phyloP scores from a whole-genome alignment of 192 early-diverging fungal genomes.

The Spinellus fusiger region DNA sequence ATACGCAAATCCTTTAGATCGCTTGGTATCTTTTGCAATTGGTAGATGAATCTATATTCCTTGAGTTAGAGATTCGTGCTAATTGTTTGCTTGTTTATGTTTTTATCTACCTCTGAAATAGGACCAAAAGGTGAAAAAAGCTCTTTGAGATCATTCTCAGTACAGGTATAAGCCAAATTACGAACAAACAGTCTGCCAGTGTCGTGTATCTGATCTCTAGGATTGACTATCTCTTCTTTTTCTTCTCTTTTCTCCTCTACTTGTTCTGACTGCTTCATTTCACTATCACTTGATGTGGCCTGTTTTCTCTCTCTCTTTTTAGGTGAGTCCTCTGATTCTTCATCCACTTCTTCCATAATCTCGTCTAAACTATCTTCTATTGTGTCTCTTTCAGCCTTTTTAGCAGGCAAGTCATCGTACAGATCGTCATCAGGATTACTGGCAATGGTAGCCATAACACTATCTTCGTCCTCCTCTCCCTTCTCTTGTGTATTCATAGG shows the following conservation, averaged over 20 bases:
- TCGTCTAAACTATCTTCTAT: conserved; percentile 25
- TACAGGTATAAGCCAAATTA: conserved; percentile 88
- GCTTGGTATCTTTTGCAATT: conserved; percentile 85
- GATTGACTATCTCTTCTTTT: conserved; percentile 25
- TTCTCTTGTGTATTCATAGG: conserved; percentile 31
- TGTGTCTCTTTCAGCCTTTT: conserved; percentile 36
- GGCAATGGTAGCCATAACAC: conserved; percentile 29
- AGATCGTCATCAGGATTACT: conserved; percentile 63
- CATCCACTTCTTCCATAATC: conserved; percentile 22
- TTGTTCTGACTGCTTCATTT: not conserved
- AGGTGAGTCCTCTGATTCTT: conserved; percentile 14
- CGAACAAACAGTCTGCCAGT: conserved; percentile 93
- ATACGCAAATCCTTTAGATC: conserved; percentile 92
- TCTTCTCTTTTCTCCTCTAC: conserved; percentile 24
- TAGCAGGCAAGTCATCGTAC: conserved; percentile 64
- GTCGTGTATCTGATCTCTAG: conserved; percentile 75
- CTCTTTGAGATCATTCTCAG: conserved; percentile 78
- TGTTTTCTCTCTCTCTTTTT: conserved; percentile 2
- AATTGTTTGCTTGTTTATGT: not conserved
- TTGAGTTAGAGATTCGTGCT: not conserved
- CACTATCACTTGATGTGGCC: not conserved
- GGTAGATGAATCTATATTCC: conserved; percentile 76
- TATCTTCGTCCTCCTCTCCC: conserved; percentile 31
- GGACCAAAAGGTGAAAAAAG: conserved; percentile 86
- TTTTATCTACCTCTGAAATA: conserved; percentile 71